Percentiles rank a stretch among this genome's conserved stretches.
Evolutionary conservation across 2,329 filamentous ascomycete genomes (phyloP).

Genomic region (Aureobasidium vineae): DNA sequence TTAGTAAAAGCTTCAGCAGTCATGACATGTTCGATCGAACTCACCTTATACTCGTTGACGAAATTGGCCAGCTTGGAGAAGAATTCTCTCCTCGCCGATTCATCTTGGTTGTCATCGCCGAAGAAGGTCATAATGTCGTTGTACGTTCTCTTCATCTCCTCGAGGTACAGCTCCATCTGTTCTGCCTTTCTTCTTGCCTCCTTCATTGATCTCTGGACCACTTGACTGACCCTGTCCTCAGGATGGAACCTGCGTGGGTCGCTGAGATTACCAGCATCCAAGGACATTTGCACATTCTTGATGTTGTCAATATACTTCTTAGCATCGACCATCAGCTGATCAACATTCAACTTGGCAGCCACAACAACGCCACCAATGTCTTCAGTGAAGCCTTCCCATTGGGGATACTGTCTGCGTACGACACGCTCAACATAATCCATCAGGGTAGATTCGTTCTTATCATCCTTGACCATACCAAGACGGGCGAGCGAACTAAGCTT

Average conservation of each 20-base stretch:
- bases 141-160: slow-evolving; percentile 87
- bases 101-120: slow-evolving; percentile 87
- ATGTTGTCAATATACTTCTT: slow-evolving; percentile 94
- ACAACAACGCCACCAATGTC: slow-evolving; percentile 78
- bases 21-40: slow-evolving; percentile 33
- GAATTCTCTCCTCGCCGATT: slow-evolving; percentile 91
- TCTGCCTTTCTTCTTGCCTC: slow-evolving; percentile 93
- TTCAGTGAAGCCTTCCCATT: slow-evolving; percentile 85
- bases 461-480: slow-evolving; percentile 96
- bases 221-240: slow-evolving; percentile 87
- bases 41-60: slow-evolving; percentile 83
- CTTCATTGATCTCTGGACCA: slow-evolving; percentile 94
- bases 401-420: slow-evolving; percentile 91
- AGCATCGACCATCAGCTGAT: slow-evolving; percentile 82
- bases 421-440: slow-evolving; percentile 95
- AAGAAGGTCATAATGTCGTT: slow-evolving; percentile 97
- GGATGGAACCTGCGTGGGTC: slow-evolving; percentile 98
- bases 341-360: slow-evolving; percentile 89
- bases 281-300: slow-evolving; percentile 84
- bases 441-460: slow-evolving; percentile 96
- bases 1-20: slow-evolving; percentile 20
- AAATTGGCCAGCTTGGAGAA: slow-evolving; percentile 91
- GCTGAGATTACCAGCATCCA: slow-evolving; percentile 91
- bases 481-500: slow-evolving; percentile 92
- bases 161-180: slow-evolving; percentile 89